Evolutionary conservation across 2,329 filamentous ascomycete genomes (phyloP).

Genomic region (Sporothrix protearum): DNA sequence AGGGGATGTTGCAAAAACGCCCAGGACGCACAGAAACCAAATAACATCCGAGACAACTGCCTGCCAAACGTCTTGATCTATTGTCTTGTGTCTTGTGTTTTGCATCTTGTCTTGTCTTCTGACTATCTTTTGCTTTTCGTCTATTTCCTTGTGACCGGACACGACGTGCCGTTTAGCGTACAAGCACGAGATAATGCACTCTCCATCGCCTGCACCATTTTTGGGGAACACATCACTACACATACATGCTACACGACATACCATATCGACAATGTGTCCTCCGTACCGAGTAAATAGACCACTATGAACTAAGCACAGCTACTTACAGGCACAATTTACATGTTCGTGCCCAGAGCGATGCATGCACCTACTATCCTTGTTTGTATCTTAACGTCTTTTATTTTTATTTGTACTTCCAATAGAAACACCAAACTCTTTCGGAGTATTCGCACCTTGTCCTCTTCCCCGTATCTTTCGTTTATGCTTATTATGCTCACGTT

Average conservation of each 20-base stretch:
- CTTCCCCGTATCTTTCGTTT: not conserved
- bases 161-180: not conserved
- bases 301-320: not conserved
- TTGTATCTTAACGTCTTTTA: not conserved
- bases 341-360: not conserved
- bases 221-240: not conserved
- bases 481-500: not conserved
- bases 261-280: not conserved
- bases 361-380: not conserved
- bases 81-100: not conserved
- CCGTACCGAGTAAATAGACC: not conserved
- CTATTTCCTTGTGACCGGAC: not conserved
- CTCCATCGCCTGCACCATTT: not conserved
- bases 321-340: not conserved
- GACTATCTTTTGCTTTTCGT: not conserved
- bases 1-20: not conserved
- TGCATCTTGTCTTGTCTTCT: not conserved
- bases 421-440: not conserved
- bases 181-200: not conserved
- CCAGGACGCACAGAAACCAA: not conserved
- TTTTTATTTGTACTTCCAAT: not conserved
- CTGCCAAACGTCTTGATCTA: constrained; percentile 10
- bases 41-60: constrained; percentile 24
- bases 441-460: no score
- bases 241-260: not conserved